Base-by-base conservation (phyloP, 2,329 filamentous ascomycete species). In the Fusarium sp. region DNA sequence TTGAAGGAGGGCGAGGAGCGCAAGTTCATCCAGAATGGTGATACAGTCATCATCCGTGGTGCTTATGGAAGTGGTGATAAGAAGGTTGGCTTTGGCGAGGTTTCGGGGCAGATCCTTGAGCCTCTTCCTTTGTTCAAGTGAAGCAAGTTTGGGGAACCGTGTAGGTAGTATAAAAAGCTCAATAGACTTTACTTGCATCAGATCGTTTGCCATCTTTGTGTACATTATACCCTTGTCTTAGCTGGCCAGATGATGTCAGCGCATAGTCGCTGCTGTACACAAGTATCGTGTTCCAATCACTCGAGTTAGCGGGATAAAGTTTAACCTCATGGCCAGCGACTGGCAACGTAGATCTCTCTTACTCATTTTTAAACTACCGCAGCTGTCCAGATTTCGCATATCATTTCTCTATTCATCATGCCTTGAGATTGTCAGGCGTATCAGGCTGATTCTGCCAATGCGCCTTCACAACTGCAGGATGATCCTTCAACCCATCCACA, bases 61-160 rank as follows among this genome's bases (percentile, higher is more conserved):
- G 86, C 87, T 12, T 91, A 89, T 75, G 92, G 91, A 2, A 86
- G 89, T 61, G 88, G 91, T 35, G 89, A 90, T 6, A 86, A 83
- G n/a, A 84, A 91, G 58, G 91, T 96, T 31, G 93, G 93, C 0
- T 95, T 95, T 80, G 93, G 93, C 5, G 89, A 94, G 71, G 93
- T 92, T 72, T 83, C 84, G 25, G 93, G 92, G 19, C 88, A 80
- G 41, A 91, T 95, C 23, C 66, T 78, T 29, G 74, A 79, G 1
- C 74, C 81, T 2, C 64, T 81, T 48, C 75, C 77, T 18, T 61
- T 82, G 10, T 81, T 80, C 29, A 80, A 78, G 55, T 66, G 33
- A 54, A 25, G 15, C 4, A 14, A 18, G 11, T 19, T 10, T 19
- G 4, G 5, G 4, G 7, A 14, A n/a, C 7, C 16, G 8, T 18